A percentile compares a stretch with the other conserved stretches of the same genome.
These are phyloP conservation scores for Gossypium rotundifolium DNA, from an alignment of 345 rosid species.

Conservation along the genomic window DNA sequence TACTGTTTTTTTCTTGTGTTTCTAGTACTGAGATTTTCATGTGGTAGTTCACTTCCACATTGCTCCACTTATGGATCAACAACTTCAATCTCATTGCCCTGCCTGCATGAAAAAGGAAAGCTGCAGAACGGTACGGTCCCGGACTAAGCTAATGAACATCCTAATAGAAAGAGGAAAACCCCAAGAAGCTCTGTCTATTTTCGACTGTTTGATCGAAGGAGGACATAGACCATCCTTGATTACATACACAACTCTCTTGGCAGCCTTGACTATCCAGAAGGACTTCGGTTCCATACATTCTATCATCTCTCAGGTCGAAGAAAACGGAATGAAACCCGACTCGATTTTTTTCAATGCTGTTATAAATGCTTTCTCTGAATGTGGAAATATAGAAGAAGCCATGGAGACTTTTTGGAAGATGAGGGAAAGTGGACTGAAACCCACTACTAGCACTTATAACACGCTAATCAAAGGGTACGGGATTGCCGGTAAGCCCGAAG, in stretches of 20 bases:
- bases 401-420: slow-evolving; percentile 42
- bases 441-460: slow-evolving; percentile 55
- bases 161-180: slow-evolving; percentile 51
- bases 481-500: slow-evolving; percentile 50
- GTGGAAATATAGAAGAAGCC: slow-evolving; percentile 52
- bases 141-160: slow-evolving; percentile 50
- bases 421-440: slow-evolving; percentile 49
- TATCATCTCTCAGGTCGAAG: slow-evolving; percentile 45
- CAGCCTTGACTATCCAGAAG: slow-evolving; percentile 52
- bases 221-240: slow-evolving; percentile 51
- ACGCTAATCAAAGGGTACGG: slow-evolving; percentile 62
- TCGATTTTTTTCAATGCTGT: slow-evolving; percentile 52
- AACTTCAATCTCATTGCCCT: slow-evolving; percentile 15
- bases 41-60: neutral
- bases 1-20: neutral
- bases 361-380: slow-evolving; percentile 58
- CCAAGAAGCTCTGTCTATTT: slow-evolving; percentile 40
- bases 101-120: slow-evolving; percentile 33
- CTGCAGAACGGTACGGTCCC: slow-evolving; percentile 50
- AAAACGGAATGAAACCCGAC: slow-evolving; percentile 41
- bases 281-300: slow-evolving; percentile 38
- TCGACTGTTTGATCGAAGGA: slow-evolving; percentile 37
- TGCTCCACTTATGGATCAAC: neutral
- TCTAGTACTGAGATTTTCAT: neutral
- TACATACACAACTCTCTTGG: slow-evolving; percentile 54